Base-by-base conservation (phyloP, 495 filamentous ascomycete genomes). In the Aspergillus bertholletiae region DNA sequence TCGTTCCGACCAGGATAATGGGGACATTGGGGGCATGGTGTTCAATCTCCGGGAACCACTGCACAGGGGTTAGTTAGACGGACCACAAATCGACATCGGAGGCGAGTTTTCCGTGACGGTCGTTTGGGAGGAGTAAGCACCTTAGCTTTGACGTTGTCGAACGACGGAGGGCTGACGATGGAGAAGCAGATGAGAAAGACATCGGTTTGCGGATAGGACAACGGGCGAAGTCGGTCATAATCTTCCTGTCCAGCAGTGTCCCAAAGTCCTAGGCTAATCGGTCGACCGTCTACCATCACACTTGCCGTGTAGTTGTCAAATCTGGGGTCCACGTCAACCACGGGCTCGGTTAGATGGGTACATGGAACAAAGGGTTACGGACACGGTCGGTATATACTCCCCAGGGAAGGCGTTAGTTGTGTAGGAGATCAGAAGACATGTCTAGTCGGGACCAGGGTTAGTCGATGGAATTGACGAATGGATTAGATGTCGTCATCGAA, bases 311-410 rank as follows among this genome's bases (percentile, higher is more conserved):
- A 98, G 75, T 98, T 98, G 67, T 98, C 94, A 69, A 98, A 98
- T 54, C 94, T 98, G 63, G 53, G 51, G 43, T 48, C 26, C 23
- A 50, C 54, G 51, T 56, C 52, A 62, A 53, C 44, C 51, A 50
- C 8, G 30, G 12, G 26, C 63, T 51, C 55, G 49, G 24, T 46
- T 15, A 57, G 34, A 53, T 17, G 47, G 45, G 53, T 32, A 40
- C 17, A 44, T 54, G 54, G 45, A 49, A 50, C 54, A n/a, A 18
- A 54, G 41, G 46, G 45, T 45, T 49, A 85, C 89, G 80, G 77
- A 97, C 93, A 97, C 95, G 55, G 94, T 98, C 61, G 94, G 94
- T 67, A 98, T 97, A 68, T 98, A 98, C 79, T 98, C 94, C 60
- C 94, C 94, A 15, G 94, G 94, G 72, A 98, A 98, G 37, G 94